Conservation (phyloP, 345 rosid genomes). For the Syzygium grande region DNA sequence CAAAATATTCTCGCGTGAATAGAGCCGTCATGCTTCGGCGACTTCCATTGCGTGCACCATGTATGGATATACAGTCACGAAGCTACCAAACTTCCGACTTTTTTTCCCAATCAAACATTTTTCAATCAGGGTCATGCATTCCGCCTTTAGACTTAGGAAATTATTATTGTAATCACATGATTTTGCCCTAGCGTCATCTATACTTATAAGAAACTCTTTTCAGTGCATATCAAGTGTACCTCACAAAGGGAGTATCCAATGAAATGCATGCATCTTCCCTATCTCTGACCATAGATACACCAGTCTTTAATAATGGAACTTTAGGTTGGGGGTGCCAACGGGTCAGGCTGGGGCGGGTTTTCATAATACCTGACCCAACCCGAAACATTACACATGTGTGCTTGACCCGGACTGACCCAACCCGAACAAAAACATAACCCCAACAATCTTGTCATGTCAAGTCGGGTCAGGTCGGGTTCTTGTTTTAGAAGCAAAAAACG, state of each 20-base stretch:
- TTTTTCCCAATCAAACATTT: neutral
- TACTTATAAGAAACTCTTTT: neutral
- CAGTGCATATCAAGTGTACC: neutral
- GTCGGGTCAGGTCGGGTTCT: too few relatives aligned
- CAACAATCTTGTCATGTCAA: too few relatives aligned
- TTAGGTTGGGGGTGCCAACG: too few relatives aligned
- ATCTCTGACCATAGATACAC: neutral
- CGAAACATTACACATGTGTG: too few relatives aligned
- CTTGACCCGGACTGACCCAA: too few relatives aligned
- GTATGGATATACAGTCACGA: too few relatives aligned
- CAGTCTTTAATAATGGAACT: neutral
- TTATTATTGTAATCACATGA: neutral
- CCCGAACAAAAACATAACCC: too few relatives aligned
- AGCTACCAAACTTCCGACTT: too few relatives aligned
- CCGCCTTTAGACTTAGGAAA: neutral
- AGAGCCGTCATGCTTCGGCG: neutral
- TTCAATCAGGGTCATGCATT: neutral
- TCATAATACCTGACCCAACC: too few relatives aligned
- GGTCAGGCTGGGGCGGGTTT: too few relatives aligned
- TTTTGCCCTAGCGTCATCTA: neutral
- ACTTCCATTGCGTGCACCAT: neutral
- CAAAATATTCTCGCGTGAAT: neutral
- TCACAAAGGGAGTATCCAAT: neutral
- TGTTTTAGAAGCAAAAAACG: too few relatives aligned
- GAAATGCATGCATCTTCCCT: neutral